Base-by-base conservation (phyloP, 1,284 basidiomycete species). In the Malassezia pachydermatis region DNA sequence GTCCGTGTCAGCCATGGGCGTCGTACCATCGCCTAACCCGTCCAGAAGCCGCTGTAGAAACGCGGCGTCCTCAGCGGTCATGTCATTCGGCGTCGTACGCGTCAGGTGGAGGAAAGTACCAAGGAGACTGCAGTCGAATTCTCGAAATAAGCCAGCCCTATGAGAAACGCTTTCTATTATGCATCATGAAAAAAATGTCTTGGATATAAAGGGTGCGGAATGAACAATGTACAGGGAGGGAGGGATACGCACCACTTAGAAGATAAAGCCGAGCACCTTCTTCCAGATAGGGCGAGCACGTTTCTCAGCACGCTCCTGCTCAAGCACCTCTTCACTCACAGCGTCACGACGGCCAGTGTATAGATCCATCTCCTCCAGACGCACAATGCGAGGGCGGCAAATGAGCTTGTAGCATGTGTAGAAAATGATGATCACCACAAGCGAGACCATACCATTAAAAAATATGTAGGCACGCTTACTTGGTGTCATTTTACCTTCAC, bases 381-480 rank as follows among this genome's bases (percentile, higher is more conserved):
- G 32, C 19, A 68, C 57, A 14, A 51, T 30, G 24, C 54, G 48
- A n/a, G 60, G 55, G 27, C 59, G 54, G 35, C 45, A 42, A 46
- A 51, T 34, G 22, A 67, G 8, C 59, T 66, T 67, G 54, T 48
- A 63, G 8, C 45, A 51, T 4, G 59, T 2, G 36, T 36, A 57
- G 49, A 61, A 60, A 39, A 55, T 44, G 11, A 59, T 47, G 36
- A 67, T 58, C 23, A 68, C 41, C 30, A 59, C 58, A 11, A 65
- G 48, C 41, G 74, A 73, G 33, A 77, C 56, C 69, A 73, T 77
- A 33, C 63, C 49, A 42, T 75, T 63, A 75, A 78, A 78, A 73
- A 76, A 76, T 17, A 52, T 57, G 51, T 70, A 54, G n/a, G 72
- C 75, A n/a, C 72, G 62, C 5, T 71, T 66, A 10, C 42, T 48